A percentile compares a stretch with the other conserved stretches of the same genome.
phyloP scores from a whole-genome alignment of 164 flowering plant genomes.

The Magnolia kwangsiensis region DNA sequence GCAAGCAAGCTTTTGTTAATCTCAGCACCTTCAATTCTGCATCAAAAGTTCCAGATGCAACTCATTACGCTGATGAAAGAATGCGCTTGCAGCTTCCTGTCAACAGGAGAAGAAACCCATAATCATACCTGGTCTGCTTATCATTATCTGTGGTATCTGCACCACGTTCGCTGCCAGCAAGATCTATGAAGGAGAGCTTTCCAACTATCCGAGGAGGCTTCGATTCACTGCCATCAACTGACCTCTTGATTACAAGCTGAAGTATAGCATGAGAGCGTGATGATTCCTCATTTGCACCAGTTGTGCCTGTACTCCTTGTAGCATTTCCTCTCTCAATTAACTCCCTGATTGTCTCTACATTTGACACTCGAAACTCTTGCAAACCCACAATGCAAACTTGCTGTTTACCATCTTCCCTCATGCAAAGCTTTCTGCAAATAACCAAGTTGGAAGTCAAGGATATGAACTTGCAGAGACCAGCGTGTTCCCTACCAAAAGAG shows the following conservation, averaged over 20 bases:
- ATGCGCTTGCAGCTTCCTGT: neutral
- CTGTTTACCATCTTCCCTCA: slow-evolving; percentile 96
- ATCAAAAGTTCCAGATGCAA: slow-evolving; percentile 11
- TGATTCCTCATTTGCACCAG: slow-evolving; percentile 99
- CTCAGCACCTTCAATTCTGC: slow-evolving; percentile 96
- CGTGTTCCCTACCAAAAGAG: neutral
- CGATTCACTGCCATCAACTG: slow-evolving; percentile 64
- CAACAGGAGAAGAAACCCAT: neutral
- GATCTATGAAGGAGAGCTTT: slow-evolving; percentile 92
- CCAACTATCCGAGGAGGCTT: slow-evolving; percentile 80
- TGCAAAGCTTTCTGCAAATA: slow-evolving; percentile 67
- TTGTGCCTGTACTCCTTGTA: slow-evolving; percentile 89
- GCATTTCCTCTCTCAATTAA: slow-evolving; percentile 86
- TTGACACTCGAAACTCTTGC: slow-evolving; percentile 73
- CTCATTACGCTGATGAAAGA: neutral
- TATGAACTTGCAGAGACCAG: neutral
- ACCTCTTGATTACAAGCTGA: slow-evolving; percentile 79
- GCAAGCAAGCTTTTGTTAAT: slow-evolving; percentile 91
- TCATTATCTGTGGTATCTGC: slow-evolving; percentile 99
- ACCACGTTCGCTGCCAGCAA: slow-evolving; percentile 99
- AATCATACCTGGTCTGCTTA: slow-evolving; percentile 73
- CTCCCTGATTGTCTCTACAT: slow-evolving; percentile 72
- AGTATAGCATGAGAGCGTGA: slow-evolving; percentile 97
- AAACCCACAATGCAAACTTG: slow-evolving; percentile 95
- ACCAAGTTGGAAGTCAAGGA: neutral